A percentile compares a stretch with the other conserved stretches of the same genome.
phyloP scores from a whole-genome alignment of 129 eudicot species.

The Saposhnikovia divaricata region DNA sequence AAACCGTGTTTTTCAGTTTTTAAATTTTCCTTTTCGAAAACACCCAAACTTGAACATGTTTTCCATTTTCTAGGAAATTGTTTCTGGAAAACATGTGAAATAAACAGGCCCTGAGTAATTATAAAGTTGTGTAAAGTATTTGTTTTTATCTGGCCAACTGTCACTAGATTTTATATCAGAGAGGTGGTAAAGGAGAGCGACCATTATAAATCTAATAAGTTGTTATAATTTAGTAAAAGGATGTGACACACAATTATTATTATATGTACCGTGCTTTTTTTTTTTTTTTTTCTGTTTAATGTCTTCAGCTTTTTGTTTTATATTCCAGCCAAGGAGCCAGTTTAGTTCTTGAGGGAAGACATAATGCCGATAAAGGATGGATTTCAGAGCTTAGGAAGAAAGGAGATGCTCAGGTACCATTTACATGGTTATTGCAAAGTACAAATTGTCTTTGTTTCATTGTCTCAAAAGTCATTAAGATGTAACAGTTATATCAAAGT shows the following conservation, averaged over 20 bases:
- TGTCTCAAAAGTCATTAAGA: background rate
- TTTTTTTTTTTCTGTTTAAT: background rate
- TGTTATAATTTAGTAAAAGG: background rate
- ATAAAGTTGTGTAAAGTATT: background rate
- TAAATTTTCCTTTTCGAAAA: no score
- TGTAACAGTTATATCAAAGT: background rate
- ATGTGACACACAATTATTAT: background rate
- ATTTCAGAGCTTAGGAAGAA: slow-evolving; percentile 59
- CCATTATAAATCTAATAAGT: background rate
- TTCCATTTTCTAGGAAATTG: no score
- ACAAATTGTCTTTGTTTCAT: background rate
- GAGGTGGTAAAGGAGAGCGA: background rate
- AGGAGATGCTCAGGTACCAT: slow-evolving; percentile 64
- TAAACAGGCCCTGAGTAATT: background rate
- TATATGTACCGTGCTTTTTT: background rate
- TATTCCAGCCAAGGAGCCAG: slow-evolving; percentile 56
- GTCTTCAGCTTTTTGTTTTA: slow-evolving; percentile 13
- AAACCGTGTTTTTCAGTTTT: no score
- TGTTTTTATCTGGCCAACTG: background rate
- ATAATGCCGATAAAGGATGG: slow-evolving; percentile 86
- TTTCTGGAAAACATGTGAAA: no score
- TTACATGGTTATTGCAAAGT: background rate
- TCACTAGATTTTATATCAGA: background rate
- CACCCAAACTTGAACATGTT: no score
- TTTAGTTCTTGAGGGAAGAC: slow-evolving; percentile 78